These are phyloP conservation scores for Phaffomyces opuntiae DNA, from an alignment of 805 yeast species.

Conservation along the genomic window DNA sequence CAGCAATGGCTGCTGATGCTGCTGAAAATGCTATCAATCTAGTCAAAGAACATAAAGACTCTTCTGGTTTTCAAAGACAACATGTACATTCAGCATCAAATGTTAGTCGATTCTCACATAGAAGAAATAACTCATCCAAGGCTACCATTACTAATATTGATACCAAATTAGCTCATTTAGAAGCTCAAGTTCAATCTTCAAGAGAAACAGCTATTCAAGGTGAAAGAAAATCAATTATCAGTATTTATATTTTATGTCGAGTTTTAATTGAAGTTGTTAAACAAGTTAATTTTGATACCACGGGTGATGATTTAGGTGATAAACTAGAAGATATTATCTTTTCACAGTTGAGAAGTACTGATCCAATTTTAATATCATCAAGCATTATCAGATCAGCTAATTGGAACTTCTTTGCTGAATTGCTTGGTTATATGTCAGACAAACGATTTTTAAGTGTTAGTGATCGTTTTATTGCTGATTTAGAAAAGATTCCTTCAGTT, in stretches of 20 bases:
- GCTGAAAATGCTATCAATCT: slow-evolving; percentile 34
- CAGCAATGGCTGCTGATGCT: slow-evolving; percentile 53
- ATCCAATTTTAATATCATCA: slow-evolving; percentile 60
- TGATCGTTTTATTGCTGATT: slow-evolving; percentile 87
- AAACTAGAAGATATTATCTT: slow-evolving; percentile 91
- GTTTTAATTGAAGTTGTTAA: slow-evolving; percentile 88
- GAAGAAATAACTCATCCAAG: slow-evolving; percentile 44
- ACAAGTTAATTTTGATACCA: slow-evolving; percentile 68
- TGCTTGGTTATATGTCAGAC: slow-evolving; percentile 86
- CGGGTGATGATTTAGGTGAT: slow-evolving; percentile 73
- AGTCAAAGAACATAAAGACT: slow-evolving; percentile 26
- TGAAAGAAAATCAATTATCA: slow-evolving; percentile 78
- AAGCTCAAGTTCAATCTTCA: slow-evolving; percentile 33
- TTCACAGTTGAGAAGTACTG: slow-evolving; percentile 81
- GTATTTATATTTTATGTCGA: slow-evolving; percentile 83
- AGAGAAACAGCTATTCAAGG: slow-evolving; percentile 72
- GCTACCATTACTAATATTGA: slow-evolving; percentile 38
- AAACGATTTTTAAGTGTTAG: slow-evolving; percentile 80
- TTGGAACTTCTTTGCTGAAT: slow-evolving; percentile 86
- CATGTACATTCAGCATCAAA: slow-evolving; percentile 26
- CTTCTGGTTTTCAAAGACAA: slow-evolving; percentile 18
- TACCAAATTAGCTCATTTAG: slow-evolving; percentile 46
- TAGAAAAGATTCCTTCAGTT: slow-evolving; percentile 69
- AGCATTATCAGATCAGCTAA: slow-evolving; percentile 80
- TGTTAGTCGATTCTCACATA: slow-evolving; percentile 33